A percentile compares a stretch with the other conserved stretches of the same genome.
Evolutionary conservation across 2,329 filamentous ascomycete genomes (phyloP).

Genomic region (Pseudogymnoascus sp.): DNA sequence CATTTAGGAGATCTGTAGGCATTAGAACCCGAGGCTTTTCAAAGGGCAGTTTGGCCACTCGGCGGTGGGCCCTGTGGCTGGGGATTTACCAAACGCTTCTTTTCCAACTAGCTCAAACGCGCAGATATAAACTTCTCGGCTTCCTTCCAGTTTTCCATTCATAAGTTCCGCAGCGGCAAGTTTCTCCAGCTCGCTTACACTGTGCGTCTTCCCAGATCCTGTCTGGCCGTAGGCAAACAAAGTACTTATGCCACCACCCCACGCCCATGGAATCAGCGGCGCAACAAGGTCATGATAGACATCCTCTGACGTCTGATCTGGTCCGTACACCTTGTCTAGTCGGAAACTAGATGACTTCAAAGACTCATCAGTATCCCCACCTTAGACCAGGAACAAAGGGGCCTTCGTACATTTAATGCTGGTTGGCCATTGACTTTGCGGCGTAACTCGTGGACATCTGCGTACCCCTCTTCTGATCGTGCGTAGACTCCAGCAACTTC

Average conservation of each 20-base stretch:
- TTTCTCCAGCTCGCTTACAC: conserved; percentile 34
- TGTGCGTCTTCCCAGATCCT: conserved; percentile 41
- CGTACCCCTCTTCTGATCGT: neutral
- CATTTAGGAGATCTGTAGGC: conserved; percentile 34
- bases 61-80: conserved; percentile 12
- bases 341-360: conserved; percentile 15
- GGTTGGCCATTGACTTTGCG: conserved; percentile 9
- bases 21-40: neutral
- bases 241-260: conserved; percentile 40
- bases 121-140: conserved; percentile 82
- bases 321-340: conserved; percentile 12
- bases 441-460: conserved; percentile 10
- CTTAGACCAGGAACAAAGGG: neutral
- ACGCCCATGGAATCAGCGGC: conserved; percentile 36
- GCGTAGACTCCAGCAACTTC: conserved; percentile 1
- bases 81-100: conserved; percentile 41
- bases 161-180: conserved; percentile 44
- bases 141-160: conserved; percentile 76
- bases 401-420: neutral
- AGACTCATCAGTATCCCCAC: conserved; percentile 22
- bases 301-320: conserved; percentile 11
- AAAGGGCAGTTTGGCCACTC: neutral
- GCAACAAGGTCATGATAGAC: conserved; percentile 15
- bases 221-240: conserved; percentile 43
- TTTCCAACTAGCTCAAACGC: conserved; percentile 91